Evolutionary conservation across 2,329 filamentous ascomycete genomes (phyloP).

Genomic region (Verticillium nubilum): DNA sequence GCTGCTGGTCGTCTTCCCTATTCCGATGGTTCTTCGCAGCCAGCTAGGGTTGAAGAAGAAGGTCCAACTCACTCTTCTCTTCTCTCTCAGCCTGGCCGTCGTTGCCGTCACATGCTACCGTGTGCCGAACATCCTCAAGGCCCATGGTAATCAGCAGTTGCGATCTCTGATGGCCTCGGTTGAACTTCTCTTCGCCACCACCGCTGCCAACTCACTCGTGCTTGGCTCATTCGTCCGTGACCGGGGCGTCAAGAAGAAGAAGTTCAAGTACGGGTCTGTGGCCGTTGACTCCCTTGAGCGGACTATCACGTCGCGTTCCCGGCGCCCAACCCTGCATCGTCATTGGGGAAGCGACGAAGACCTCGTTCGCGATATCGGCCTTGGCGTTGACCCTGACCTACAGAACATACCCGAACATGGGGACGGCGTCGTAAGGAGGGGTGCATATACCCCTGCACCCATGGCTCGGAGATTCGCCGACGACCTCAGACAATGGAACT

Average conservation of each 20-base stretch:
- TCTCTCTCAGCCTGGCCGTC: constrained; percentile 76
- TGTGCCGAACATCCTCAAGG: constrained; percentile 69
- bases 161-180: constrained; percentile 85
- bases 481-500: constrained; percentile 42
- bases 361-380: constrained; percentile 73
- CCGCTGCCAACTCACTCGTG: constrained; percentile 82
- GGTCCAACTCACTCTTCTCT: constrained; percentile 71
- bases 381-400: constrained; percentile 54
- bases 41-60: constrained; percentile 74
- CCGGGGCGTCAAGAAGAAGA: constrained; percentile 81
- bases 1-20: constrained; percentile 79
- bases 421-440: constrained; percentile 11
- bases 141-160: constrained; percentile 72
- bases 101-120: constrained; percentile 77
- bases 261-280: constrained; percentile 63
- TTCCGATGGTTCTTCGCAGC: constrained; percentile 79
- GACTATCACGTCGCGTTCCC: constrained; percentile 22
- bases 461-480: constrained; percentile 22
- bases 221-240: constrained; percentile 91
- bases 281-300: constrained; percentile 58
- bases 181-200: constrained; percentile 83
- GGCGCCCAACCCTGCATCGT: constrained; percentile 48
- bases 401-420: constrained; percentile 27
- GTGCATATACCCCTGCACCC: constrained; percentile 30
- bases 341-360: constrained; percentile 91